These are phyloP conservation scores for Teunomyces tritomae DNA, from an alignment of 805 yeast genomes.

Conservation along the genomic window DNA sequence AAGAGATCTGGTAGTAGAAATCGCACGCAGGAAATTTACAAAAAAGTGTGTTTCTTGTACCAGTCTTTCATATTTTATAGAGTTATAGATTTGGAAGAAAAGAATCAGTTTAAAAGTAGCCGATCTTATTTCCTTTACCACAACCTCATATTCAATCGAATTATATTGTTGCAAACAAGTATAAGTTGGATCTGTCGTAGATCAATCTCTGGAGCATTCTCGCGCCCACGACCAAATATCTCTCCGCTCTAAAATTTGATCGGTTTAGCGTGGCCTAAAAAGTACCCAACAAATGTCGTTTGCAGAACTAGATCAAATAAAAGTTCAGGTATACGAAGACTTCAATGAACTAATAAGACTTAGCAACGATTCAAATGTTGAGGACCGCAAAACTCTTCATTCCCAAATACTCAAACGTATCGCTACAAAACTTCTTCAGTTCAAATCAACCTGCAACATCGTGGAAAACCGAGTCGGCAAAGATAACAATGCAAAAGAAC, in stretches of 20 bases:
- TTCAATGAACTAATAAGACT: slow-evolving; percentile 14
- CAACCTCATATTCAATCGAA: too few species aligned
- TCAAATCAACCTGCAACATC: not conserved
- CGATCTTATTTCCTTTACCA: too few species aligned
- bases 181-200: too few species aligned
- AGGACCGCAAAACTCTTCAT: slow-evolving; percentile 8
- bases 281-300: not conserved
- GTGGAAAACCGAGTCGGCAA: slow-evolving; percentile 1
- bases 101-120: too few species aligned
- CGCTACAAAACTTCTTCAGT: slow-evolving; percentile 6
- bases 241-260: not conserved
- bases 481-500: not conserved
- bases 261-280: not conserved
- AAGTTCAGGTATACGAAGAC: slow-evolving; percentile 16
- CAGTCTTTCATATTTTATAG: too few species aligned
- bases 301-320: slow-evolving; percentile 20
- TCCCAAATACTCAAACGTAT: slow-evolving; percentile 8
- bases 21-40: not conserved
- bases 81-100: too few species aligned
- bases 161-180: too few species aligned
- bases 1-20: not conserved
- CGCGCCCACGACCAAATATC: too few species aligned
- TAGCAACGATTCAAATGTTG: slow-evolving; percentile 5
- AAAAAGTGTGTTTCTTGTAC: not conserved
- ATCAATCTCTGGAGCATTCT: too few species aligned